These are phyloP conservation scores for Tillandsia fasciculata DNA, from an alignment of 176 grass and related monocot species.

Conservation along the genomic window DNA sequence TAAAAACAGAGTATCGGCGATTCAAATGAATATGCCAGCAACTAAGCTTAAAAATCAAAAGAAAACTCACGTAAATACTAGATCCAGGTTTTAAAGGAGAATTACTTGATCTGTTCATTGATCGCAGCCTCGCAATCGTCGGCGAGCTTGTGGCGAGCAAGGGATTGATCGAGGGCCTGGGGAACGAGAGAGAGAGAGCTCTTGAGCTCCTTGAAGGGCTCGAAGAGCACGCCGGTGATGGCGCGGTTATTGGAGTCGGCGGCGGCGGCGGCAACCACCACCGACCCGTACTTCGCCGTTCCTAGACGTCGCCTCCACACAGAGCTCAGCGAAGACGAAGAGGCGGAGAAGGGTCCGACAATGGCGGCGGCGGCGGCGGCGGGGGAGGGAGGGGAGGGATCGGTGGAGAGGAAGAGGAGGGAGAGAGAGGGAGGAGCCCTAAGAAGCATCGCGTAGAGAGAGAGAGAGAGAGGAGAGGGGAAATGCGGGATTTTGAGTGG, in stretches of 20 bases:
- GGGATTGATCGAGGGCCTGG: conserved; percentile 32
- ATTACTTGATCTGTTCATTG: conserved; percentile 86
- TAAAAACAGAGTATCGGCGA: too few relatives aligned
- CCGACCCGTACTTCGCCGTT: conserved; percentile 3
- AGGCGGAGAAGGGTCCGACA: background rate
- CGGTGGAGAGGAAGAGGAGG: background rate
- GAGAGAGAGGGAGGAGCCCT: conserved; percentile 21
- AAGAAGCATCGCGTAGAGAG: conserved; percentile 19
- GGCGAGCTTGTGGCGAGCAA: conserved; percentile 58
- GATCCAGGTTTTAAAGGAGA: background rate
- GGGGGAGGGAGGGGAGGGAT: background rate
- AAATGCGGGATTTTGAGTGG: background rate
- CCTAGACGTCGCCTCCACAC: conserved; percentile 9
- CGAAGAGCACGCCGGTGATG: conserved; percentile 54
- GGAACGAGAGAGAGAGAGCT: conserved; percentile 54
- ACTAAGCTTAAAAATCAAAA: too few relatives aligned
- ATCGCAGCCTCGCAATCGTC: conserved; percentile 69
- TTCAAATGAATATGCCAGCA: too few relatives aligned
- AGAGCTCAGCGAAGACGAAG: background rate
- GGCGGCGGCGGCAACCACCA: conserved; percentile 4
- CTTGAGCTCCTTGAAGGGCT: conserved; percentile 83
- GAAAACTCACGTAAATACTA: background rate
- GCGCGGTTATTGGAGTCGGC: conserved; percentile 26
- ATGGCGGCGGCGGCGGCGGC: conserved; percentile 12
- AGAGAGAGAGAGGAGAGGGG: background rate